Base-by-base conservation (phyloP, 345 rosid species). In the Citrus unshiu region DNA sequence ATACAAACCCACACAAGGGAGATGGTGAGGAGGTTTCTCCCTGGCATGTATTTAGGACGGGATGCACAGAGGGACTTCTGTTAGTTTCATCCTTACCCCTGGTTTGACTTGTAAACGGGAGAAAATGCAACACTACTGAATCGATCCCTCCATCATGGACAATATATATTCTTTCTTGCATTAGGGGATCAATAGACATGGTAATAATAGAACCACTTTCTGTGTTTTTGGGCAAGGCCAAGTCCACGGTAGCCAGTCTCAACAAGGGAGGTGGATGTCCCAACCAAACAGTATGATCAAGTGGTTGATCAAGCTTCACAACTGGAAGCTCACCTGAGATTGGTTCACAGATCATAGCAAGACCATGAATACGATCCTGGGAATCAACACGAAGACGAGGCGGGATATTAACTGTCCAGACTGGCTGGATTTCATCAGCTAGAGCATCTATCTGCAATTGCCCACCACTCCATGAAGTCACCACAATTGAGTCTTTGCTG, bases 371-470 rank as follows among this genome's bases (percentile, higher is more conserved):
- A 70, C 73, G 84, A 83, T 87, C 86, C 59, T 76, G 85, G 79
- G 90, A 83, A 82, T 87, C 87, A 78, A 92, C 90, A 81, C 88
- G 88, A 79, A 97, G 86, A 78, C 89, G 96, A 75, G 98, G 93
- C 24, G 91, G 85, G 81, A 85, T 94, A 80, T 87, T 92, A 80
- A 84, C 73, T 34, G 83, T 90, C 99, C 99, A 94, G 68, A 93
- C 90, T 74, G 98, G 98, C 87, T 94, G 98, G 79, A 94, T 91
- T 89, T 97, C 99, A 88, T 97, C 98, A 72, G 96, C 98, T 69
- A 97, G 83, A 78, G 98, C 98, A 77, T 94, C 97, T 79, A 97
- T 87, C 85, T 97, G 97, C 87, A 94, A 78, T 70, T 94, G 98
- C 60, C 99, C 98, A 77, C 91, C 93, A 88, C 93, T 93, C 99